These are phyloP conservation scores for Clavispora phyllophila DNA, from an alignment of 805 yeast species.

Conservation along the genomic window DNA sequence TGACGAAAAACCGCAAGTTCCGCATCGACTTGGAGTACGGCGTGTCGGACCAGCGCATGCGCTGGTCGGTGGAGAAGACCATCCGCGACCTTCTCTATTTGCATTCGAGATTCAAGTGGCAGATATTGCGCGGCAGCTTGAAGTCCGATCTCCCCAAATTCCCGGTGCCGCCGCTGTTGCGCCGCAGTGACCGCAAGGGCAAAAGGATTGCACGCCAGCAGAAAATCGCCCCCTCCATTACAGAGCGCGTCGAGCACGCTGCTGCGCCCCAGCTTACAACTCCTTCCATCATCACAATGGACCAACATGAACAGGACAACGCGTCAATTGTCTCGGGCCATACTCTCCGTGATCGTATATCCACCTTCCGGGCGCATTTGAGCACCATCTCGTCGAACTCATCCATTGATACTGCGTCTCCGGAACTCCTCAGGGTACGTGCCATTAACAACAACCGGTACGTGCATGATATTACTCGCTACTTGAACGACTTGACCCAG, in stretches of 20 bases:
- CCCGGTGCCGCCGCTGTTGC: slow-evolving; percentile 36
- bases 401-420: slow-evolving; percentile 19
- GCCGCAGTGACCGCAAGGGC: slow-evolving; percentile 5
- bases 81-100: slow-evolving; percentile 67
- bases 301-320: slow-evolving; percentile 13
- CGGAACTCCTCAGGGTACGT: slow-evolving; percentile 26
- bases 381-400: slow-evolving; percentile 22
- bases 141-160: slow-evolving; percentile 41
- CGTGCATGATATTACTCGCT: slow-evolving; percentile 52
- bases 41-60: slow-evolving; percentile 67
- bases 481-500: slow-evolving; percentile 57
- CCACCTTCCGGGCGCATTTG: slow-evolving; percentile 26
- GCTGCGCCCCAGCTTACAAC: background rate
- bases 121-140: slow-evolving; percentile 13
- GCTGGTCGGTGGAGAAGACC: slow-evolving; percentile 75
- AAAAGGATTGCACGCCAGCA: background rate
- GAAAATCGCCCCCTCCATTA: slow-evolving; percentile 2
- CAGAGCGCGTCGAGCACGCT: background rate
- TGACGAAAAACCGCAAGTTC: slow-evolving; percentile 43
- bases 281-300: background rate
- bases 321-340: slow-evolving; percentile 16
- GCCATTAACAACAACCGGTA: slow-evolving; percentile 32
- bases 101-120: slow-evolving; percentile 61
- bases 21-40: slow-evolving; percentile 86
- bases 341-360: slow-evolving; percentile 23